phyloP scores from a whole-genome alignment of 2,329 filamentous ascomycete species.

The Thielaviopsis punctulata region DNA sequence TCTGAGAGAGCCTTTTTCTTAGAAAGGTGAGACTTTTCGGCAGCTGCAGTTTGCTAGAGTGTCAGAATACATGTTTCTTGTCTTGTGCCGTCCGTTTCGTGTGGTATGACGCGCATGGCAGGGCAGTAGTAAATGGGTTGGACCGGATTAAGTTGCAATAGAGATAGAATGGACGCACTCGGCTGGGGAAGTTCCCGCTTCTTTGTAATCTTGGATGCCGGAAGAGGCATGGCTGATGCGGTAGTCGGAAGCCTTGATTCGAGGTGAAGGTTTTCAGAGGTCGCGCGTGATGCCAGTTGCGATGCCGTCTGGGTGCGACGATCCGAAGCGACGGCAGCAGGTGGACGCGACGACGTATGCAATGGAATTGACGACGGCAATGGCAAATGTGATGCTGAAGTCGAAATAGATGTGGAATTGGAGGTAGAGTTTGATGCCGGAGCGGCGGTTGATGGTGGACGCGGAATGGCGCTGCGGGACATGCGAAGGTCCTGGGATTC shows the following conservation, averaged over 20 bases:
- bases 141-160: not conserved
- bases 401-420: not conserved
- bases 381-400: not conserved
- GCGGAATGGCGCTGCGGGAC: slow-evolving; percentile 10
- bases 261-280: not conserved
- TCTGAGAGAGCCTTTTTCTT: slow-evolving; percentile 44
- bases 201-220: slow-evolving; percentile 22
- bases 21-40: slow-evolving; percentile 32
- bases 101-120: not conserved
- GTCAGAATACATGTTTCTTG: not conserved
- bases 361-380: not conserved
- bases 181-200: slow-evolving; percentile 35
- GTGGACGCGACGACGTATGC: not conserved
- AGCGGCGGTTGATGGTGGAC: slow-evolving; percentile 6
- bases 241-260: slow-evolving; percentile 34
- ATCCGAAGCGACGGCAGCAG: slow-evolving; percentile 3
- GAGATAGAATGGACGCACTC: slow-evolving; percentile 20
- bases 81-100: not conserved
- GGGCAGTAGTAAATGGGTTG: not conserved
- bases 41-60: slow-evolving; percentile 1
- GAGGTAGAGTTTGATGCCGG: not conserved
- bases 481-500: slow-evolving; percentile 2
- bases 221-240: slow-evolving; percentile 14
- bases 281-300: not conserved
- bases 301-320: not conserved